Evolutionary conservation across 805 yeast species (phyloP).

Genomic region (Candida coleopterorum): DNA sequence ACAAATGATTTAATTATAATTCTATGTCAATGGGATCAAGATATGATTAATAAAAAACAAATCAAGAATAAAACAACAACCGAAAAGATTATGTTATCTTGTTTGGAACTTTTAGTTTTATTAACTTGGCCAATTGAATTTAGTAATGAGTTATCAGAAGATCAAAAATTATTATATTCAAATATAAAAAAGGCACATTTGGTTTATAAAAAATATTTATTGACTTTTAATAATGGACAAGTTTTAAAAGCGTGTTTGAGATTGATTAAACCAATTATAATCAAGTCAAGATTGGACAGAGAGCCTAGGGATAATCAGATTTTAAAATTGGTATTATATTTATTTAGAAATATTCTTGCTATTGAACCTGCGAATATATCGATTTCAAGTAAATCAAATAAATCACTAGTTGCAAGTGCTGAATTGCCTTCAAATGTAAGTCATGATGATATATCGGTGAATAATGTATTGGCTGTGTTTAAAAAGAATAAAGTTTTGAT

Average conservation of each 20-base stretch:
- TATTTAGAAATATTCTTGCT: constrained; percentile 72
- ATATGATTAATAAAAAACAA: constrained; percentile 26
- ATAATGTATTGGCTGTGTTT: constrained; percentile 53
- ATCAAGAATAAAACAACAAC: constrained; percentile 25
- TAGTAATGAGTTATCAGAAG: constrained; percentile 50
- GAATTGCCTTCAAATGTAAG: constrained; percentile 54
- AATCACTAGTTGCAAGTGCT: constrained; percentile 18
- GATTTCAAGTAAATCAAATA: constrained; percentile 39
- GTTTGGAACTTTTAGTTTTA: constrained; percentile 75
- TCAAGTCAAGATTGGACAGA: constrained; percentile 49
- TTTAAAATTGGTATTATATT: constrained; percentile 62
- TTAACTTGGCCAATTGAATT: constrained; percentile 82
- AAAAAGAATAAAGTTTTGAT: constrained; percentile 68
- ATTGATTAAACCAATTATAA: constrained; percentile 58
- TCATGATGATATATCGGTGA: constrained; percentile 63
- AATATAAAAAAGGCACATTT: constrained; percentile 64
- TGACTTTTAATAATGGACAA: constrained; percentile 54
- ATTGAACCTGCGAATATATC: constrained; percentile 68
- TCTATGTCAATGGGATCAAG: constrained; percentile 64
- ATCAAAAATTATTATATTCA: constrained; percentile 54
- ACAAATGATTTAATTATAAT: constrained; percentile 70
- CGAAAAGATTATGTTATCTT: constrained; percentile 64
- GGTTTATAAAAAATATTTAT: constrained; percentile 62
- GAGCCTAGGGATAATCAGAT: constrained; percentile 68
- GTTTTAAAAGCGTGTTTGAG: constrained; percentile 67